These are phyloP conservation scores for Phytophthora boehmeriae DNA, from an alignment of 352 stramenopile species.

Conservation along the genomic window DNA sequence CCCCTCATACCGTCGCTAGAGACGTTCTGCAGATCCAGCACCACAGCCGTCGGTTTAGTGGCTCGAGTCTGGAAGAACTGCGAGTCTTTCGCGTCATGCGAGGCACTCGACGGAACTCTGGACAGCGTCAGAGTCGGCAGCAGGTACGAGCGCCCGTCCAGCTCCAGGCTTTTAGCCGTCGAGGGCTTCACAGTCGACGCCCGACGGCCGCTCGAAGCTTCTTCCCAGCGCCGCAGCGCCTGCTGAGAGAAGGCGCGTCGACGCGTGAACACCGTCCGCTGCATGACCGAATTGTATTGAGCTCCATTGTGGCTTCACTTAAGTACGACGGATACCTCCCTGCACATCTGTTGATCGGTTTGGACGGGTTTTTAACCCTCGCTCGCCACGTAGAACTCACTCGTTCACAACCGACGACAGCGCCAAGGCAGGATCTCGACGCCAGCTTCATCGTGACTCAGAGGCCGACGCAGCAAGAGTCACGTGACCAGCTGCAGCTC, in stretches of 20 bases:
- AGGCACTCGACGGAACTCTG: slow-evolving; percentile 29
- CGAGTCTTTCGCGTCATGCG: slow-evolving; percentile 31
- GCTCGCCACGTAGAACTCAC: slow-evolving; percentile 29
- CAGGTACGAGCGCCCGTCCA: slow-evolving; percentile 75
- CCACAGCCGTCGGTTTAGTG: slow-evolving; percentile 56
- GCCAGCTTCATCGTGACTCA: slow-evolving; percentile 11
- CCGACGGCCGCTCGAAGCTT: slow-evolving; percentile 38
- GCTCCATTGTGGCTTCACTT: too few species aligned
- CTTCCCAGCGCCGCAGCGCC: slow-evolving; percentile 52
- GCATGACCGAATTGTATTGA: slow-evolving; percentile 24
- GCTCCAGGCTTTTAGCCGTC: slow-evolving; percentile 40
- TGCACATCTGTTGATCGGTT: too few species aligned
- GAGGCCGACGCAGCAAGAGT: not conserved
- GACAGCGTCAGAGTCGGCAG: slow-evolving; percentile 71
- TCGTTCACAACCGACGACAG: slow-evolving; percentile 6
- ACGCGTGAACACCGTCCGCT: slow-evolving; percentile 34
- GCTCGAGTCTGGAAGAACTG: slow-evolving; percentile 50
- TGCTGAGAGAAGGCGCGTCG: slow-evolving; percentile 67
- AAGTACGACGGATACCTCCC: too few species aligned
- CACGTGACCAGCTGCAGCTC: not conserved
- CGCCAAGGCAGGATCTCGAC: slow-evolving; percentile 16
- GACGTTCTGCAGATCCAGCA: slow-evolving; percentile 75
- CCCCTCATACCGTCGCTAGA: slow-evolving; percentile 65
- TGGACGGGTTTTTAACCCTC: too few species aligned
- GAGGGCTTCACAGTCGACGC: slow-evolving; percentile 32